Conservation (phyloP, 345 rosid genomes). For the Mangifera indica region DNA sequence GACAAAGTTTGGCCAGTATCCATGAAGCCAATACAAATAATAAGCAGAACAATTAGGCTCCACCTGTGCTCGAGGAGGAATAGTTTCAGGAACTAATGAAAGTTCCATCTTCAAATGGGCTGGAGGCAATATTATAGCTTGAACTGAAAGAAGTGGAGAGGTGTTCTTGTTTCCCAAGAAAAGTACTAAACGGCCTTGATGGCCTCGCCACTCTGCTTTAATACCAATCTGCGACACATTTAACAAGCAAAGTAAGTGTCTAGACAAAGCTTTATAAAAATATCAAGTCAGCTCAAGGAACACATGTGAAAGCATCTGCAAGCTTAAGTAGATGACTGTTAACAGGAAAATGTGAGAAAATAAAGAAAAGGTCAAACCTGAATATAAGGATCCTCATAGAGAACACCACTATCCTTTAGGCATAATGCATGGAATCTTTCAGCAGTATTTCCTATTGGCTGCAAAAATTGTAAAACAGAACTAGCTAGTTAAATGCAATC, state of each 20-base stretch:
- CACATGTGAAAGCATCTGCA: neutral
- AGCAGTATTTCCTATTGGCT: slow-evolving; percentile 80
- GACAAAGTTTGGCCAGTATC: neutral
- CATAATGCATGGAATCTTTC: slow-evolving; percentile 91
- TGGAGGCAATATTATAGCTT: slow-evolving; percentile 83
- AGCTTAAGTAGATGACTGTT: neutral
- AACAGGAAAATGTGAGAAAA: neutral
- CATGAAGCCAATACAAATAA: neutral
- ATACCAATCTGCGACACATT: slow-evolving; percentile 70
- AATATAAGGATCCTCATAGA: slow-evolving; percentile 89
- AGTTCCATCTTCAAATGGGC: slow-evolving; percentile 83
- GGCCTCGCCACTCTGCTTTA: slow-evolving; percentile 95
- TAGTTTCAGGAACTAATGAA: slow-evolving; percentile 88
- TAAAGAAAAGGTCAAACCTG: slow-evolving; percentile 51
- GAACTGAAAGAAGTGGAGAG: slow-evolving; percentile 76
- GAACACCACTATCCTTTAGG: slow-evolving; percentile 93
- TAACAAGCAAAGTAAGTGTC: slow-evolving; percentile 17
- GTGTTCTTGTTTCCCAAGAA: slow-evolving; percentile 98
- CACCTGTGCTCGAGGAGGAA: slow-evolving; percentile 99
- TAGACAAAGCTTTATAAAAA: slow-evolving; percentile 10
- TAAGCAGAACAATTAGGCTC: slow-evolving; percentile 10
- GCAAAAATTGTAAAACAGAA: slow-evolving; percentile 34
- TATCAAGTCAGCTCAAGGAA: slow-evolving; percentile 9
- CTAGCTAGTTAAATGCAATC: slow-evolving; percentile 17
- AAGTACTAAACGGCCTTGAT: slow-evolving; percentile 88